Conservation (phyloP, 2,329 filamentous ascomycete species). For the Metarhizium guizhouense region DNA sequence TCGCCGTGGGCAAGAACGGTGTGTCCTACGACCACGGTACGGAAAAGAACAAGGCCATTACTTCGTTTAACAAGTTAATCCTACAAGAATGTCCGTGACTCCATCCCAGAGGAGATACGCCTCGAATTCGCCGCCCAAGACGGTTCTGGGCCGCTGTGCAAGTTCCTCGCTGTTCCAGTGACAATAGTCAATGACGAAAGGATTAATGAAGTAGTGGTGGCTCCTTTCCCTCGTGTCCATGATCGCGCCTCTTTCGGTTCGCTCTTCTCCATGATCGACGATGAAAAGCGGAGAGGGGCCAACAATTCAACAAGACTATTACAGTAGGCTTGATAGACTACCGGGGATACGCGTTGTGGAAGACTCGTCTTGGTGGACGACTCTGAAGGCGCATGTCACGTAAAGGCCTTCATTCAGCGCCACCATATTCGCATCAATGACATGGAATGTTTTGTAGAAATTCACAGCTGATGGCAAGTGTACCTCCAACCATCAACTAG, state of each 20-base stretch:
- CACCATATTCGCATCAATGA: too few species aligned
- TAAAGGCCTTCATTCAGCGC: too few species aligned
- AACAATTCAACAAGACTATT: slow-evolving; percentile 16
- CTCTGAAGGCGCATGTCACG: not conserved
- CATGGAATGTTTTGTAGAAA: too few species aligned
- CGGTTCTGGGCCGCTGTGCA: slow-evolving; percentile 33
- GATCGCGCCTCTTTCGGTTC: slow-evolving; percentile 18
- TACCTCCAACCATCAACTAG: too few species aligned
- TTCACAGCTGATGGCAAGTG: too few species aligned
- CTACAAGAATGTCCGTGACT: slow-evolving; percentile 26
- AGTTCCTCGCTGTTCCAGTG: slow-evolving; percentile 27
- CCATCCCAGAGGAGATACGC: slow-evolving; percentile 23
- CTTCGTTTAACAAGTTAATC: slow-evolving; percentile 23
- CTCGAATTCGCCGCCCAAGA: slow-evolving; percentile 30
- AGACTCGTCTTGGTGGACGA: slow-evolving; percentile 15
- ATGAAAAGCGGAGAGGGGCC: slow-evolving; percentile 11
- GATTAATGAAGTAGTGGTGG: slow-evolving; percentile 21
- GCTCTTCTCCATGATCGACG: slow-evolving; percentile 4
- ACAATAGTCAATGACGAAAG: slow-evolving; percentile 22
- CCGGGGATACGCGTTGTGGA: slow-evolving; percentile 20
- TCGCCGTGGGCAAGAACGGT: slow-evolving; percentile 15
- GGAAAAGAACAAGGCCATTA: slow-evolving; percentile 27
- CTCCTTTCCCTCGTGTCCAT: slow-evolving; percentile 24
- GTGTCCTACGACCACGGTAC: slow-evolving; percentile 21
- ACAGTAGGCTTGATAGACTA: slow-evolving; percentile 18